Base-by-base conservation (phyloP, 208 protist species). In the Wallacemonas sp. region DNA sequence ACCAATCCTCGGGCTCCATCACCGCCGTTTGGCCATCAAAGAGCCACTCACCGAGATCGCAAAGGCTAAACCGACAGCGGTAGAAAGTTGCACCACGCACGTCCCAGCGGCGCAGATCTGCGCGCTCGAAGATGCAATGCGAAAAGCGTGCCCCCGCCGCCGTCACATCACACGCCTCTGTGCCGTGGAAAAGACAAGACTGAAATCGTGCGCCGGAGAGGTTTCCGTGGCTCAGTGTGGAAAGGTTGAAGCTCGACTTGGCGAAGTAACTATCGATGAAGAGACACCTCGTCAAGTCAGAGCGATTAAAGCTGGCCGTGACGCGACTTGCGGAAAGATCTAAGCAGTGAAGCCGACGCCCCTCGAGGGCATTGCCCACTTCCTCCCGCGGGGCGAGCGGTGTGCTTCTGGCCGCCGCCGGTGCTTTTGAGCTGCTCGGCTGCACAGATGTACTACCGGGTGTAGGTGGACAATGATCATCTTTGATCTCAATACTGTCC, bases 81-180 rank as follows among this genome's bases (percentile, higher is more conserved):
- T 79, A 87, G 55, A 95, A 95, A 5, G 86, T 87, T 12, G 85
- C 79, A 29, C 89, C 85, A 17, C 68, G 48, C 29, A 89, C 83
- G 48, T 88, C 71, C 86, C 89, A 95, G 21, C 68, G 44, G 6
- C 52, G 61, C 46, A 95, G 57, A 57, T 92, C 79, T 13, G 81
- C 64, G 1, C 78, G 76, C 22, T 59, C 57, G 59, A 95, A 95
- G 2, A 79, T 63, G 63, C 89, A 95, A 50, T 95, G 73, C 2
- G 84, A 83, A 55, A 95, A 95, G 24, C 77, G 73, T 1, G 81
- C 77, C 2, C 70, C 54, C 1, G 62, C 48, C 10, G 79, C 89
- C 33, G 45, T 22, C 6, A 82, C 76, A 0, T 36, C 52, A 4
- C 21, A 36, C 19, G 80, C 81, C 22, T 84, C 75, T 9, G 78